Conservation (phyloP, 2,329 filamentous ascomycete genomes). For the Blastomyces percursus region DNA sequence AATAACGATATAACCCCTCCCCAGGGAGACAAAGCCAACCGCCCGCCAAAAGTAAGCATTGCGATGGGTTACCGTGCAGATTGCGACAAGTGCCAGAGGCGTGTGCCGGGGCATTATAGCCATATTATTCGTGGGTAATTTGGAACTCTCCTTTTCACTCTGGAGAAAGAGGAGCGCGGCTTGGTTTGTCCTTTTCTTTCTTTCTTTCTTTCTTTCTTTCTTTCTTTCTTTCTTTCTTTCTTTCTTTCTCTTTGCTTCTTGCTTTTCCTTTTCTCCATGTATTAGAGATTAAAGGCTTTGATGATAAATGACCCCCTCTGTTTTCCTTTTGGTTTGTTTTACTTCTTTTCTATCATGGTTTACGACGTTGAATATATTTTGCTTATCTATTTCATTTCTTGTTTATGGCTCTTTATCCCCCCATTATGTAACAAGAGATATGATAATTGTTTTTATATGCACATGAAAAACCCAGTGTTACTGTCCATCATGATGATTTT, state of each 20-base stretch:
- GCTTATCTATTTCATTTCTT: background rate
- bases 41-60: conserved; percentile 49
- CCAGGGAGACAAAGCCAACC: background rate
- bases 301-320: background rate
- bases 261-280: background rate
- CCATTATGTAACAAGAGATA: background rate
- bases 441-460: background rate
- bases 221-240: background rate
- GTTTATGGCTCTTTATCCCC: background rate
- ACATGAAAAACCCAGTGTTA: background rate
- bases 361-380: background rate
- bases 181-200: background rate
- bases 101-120: conserved; percentile 69
- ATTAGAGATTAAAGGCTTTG: background rate
- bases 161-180: background rate
- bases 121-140: conserved; percentile 50
- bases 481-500: background rate
- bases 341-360: background rate
- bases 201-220: background rate
- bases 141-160: background rate
- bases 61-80: conserved; percentile 69
- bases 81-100: conserved; percentile 65
- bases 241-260: background rate
- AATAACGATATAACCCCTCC: background rate
- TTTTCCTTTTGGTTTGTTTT: background rate